Percentiles rank a stretch among this genome's conserved stretches.
phyloP scores from a whole-genome alignment of 345 rosid species.

The Durio zibethinus region DNA sequence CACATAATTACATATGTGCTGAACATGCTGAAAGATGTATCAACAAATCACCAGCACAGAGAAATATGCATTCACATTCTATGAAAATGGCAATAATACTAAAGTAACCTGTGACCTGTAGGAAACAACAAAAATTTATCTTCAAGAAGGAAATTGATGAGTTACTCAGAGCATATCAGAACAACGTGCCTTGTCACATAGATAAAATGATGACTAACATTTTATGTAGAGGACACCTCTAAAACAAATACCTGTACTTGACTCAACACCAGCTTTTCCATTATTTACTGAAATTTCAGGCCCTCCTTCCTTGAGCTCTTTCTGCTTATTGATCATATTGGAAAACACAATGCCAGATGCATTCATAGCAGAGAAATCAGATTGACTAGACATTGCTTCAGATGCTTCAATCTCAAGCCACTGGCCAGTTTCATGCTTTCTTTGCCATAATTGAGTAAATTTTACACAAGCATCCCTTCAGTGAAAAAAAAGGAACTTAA shows the following conservation, averaged over 20 bases:
- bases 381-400: constrained; percentile 51
- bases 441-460: constrained; percentile 82
- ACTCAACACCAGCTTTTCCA: constrained; percentile 39
- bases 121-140: neutral
- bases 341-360: constrained; percentile 68
- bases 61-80: neutral
- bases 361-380: constrained; percentile 56
- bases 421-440: constrained; percentile 90
- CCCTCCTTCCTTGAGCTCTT: constrained; percentile 35
- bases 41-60: neutral
- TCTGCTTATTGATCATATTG: constrained; percentile 44
- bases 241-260: constrained; percentile 34
- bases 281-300: constrained; percentile 48
- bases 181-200: neutral
- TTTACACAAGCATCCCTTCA: constrained; percentile 85
- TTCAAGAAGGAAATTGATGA: constrained; percentile 1
- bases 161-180: neutral
- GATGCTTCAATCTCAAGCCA: constrained; percentile 87
- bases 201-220: neutral
- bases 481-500: constrained; percentile 17
- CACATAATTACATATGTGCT: neutral
- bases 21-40: constrained; percentile 5
- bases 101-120: neutral
- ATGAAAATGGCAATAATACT: neutral
- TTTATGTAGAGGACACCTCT: neutral